A percentile compares a stretch with the other conserved stretches of the same genome.
Conservation (phyloP, 805 yeast species). For the Monosporozyma servazzii region DNA sequence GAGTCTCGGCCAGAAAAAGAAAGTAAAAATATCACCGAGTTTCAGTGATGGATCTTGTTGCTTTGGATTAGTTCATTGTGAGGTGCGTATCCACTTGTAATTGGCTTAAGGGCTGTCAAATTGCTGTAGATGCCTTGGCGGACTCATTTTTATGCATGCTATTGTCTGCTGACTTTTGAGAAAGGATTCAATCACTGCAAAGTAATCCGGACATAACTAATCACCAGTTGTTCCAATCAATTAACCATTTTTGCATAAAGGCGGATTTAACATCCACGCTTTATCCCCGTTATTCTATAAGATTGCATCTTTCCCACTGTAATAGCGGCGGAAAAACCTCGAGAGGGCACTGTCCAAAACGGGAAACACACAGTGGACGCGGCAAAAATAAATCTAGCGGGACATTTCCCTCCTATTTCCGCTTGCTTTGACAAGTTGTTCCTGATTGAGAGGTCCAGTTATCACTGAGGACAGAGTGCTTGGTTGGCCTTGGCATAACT, state of each 20-base stretch:
- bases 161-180: background rate
- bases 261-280: no score
- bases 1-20: no score
- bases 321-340: background rate
- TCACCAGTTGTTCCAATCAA: background rate
- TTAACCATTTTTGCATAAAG: background rate
- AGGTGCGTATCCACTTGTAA: no score
- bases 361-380: background rate
- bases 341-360: background rate
- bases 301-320: no score
- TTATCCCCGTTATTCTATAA: no score
- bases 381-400: background rate
- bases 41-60: no score
- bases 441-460: no score
- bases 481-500: background rate
- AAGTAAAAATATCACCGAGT: no score
- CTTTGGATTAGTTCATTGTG: no score
- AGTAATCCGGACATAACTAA: background rate
- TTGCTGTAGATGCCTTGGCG: background rate
- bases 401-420: background rate
- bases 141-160: background rate
- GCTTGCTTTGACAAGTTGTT: no score
- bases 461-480: background rate
- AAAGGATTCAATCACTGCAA: background rate
- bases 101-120: no score